These are phyloP conservation scores for Jaapia argillacea DNA, from an alignment of 768 basidiomycete species.

Conservation along the genomic window DNA sequence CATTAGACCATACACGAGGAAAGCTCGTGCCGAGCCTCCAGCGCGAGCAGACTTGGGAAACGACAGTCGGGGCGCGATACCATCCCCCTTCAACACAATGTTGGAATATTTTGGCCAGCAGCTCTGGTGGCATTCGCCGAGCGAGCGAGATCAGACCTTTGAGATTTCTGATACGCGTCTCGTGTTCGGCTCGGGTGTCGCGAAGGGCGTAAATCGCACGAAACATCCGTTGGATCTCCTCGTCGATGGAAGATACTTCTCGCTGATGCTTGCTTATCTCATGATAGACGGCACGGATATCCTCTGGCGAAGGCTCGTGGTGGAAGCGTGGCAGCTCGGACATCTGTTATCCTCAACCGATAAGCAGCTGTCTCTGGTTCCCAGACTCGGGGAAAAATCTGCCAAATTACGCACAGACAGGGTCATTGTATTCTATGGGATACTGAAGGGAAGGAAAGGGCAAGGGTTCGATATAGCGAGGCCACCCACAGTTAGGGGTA, in stretches of 20 bases:
- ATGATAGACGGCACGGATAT: constrained; percentile 10
- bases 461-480: background rate
- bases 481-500: too few relatives aligned
- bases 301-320: constrained; percentile 6
- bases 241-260: constrained; percentile 30
- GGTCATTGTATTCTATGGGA: background rate
- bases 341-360: too few relatives aligned
- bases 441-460: background rate
- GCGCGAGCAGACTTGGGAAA: constrained; percentile 41
- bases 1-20: constrained; percentile 48
- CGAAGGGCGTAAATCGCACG: constrained; percentile 31
- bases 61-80: constrained; percentile 42
- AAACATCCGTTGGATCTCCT: constrained; percentile 31
- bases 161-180: constrained; percentile 30
- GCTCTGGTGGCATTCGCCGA: constrained; percentile 42
- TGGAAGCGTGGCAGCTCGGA: background rate
- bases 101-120: constrained; percentile 45
- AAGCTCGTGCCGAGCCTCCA: constrained; percentile 45
- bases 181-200: constrained; percentile 30
- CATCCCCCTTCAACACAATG: constrained; percentile 38
- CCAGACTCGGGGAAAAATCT: background rate
- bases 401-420: background rate
- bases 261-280: constrained; percentile 26
- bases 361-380: too few relatives aligned
- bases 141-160: constrained; percentile 44